Conservation (phyloP, 768 basidiomycete genomes). For the Boletus rex-veris region DNA sequence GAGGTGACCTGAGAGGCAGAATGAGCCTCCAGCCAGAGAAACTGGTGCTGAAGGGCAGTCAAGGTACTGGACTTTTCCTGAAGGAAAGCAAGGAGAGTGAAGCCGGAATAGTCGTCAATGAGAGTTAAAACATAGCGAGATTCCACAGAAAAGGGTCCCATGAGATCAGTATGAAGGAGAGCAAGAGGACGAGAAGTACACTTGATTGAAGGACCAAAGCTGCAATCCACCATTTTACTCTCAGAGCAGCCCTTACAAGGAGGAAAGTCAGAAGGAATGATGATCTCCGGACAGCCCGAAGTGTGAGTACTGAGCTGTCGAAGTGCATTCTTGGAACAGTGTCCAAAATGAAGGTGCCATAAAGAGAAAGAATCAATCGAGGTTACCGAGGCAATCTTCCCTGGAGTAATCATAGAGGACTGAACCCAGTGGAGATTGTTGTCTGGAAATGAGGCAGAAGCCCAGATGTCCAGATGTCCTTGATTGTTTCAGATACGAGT, state of each 20-base stretch:
- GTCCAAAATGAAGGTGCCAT: not conserved
- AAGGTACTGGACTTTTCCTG: not conserved
- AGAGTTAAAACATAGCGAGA: not conserved
- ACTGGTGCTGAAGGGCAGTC: not conserved
- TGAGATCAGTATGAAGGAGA: not conserved
- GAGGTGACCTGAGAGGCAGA: not conserved
- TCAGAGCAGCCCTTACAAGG: too few species aligned
- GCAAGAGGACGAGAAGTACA: not conserved
- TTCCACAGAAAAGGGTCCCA: not conserved
- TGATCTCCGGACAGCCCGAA: not conserved
- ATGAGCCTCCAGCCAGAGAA: not conserved
- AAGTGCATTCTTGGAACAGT: not conserved
- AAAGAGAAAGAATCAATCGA: not conserved
- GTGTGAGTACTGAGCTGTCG: not conserved
- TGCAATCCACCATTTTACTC: not conserved
- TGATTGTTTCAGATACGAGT: not conserved
- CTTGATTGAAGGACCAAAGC: not conserved
- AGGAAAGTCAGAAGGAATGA: too few species aligned
- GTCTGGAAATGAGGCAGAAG: not conserved
- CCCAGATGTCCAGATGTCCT: not conserved
- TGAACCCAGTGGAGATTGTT: not conserved
- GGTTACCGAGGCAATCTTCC: too few species aligned
- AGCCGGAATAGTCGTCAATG: not conserved
- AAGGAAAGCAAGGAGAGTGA: not conserved
- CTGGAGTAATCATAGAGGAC: not conserved